Evolutionary conservation across 805 yeast genomes (phyloP), one percentile per base, ranked within the genome.

Genomic region (Ogataea minuta): DNA sequence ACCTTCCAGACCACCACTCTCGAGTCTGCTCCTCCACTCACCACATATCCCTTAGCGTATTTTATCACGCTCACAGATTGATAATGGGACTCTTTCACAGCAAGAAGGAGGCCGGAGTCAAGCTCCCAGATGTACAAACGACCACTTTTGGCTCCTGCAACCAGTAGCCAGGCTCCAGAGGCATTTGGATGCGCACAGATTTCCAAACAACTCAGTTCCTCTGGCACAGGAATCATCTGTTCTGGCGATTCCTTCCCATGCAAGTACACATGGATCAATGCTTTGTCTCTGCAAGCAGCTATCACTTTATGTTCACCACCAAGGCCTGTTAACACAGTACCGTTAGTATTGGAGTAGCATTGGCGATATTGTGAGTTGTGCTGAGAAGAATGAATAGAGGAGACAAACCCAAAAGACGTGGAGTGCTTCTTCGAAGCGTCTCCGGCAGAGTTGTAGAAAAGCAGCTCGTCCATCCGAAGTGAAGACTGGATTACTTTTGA

Each of bases 211-310:
- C 74, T 63, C 28, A 90, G 62, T 37, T 77, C 78, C 60, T 87
- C 97, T 0, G 97, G 96, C 10, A 90, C 68, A 0, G 96, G 93
- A 28, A 90, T 70, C 52, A 82, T 71, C 65, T 89, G 93, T 49
- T 85, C 87, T 5, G 80, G 75, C 23, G 86, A 68, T 51, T 79
- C 84, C 48, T 81, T 79, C 14, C 86, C 83, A 67, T 80, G 71
- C 5, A 77, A 63, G 55, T 87, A 90, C 2, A 82, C 83, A 46
- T 84, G 81, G 20, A 90, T 64, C 44, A 88, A 61, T 0, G 96
- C 93, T 56, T 83, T 85, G 28, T 72, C 76, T n/a, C 69, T 66
- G 44, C 82, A 79, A 1, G 87, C 84, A 8, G 77, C 79, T 45
- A 86, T 74, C 10, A 83, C 55, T 39, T 77, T 71, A 28, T 74